Base-by-base conservation (phyloP, 2,329 filamentous ascomycete genomes). In the Fusarium oligoseptatum region DNA sequence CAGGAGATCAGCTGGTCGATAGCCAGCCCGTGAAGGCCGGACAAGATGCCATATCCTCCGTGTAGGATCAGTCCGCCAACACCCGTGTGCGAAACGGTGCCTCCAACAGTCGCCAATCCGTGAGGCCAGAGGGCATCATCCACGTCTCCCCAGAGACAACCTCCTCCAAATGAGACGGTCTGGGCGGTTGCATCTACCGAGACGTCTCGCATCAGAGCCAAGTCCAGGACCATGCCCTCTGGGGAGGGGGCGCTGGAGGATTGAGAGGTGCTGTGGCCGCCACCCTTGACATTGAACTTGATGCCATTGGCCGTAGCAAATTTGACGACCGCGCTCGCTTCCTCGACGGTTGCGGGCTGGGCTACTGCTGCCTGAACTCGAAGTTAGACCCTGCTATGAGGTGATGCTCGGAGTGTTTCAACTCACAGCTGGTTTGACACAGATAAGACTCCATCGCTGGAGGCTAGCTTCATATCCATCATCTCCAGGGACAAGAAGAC, bases 61-160 rank as follows among this genome's bases (percentile, higher is more conserved):
- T 89, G 89, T 1, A 91, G 79, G 0, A 87, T 86, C 15, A 92
- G 81, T 0, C 89, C 91, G 3, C 89, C 90, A 7, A 92, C 87
- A 7, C 91, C 90, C 1, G 90, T 92, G 72, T 92, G 88, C 48
- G 88, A 88, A 11, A 92, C 89, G 0, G 90, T 91, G 3, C 91
- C 91, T 10, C 90, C 90, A 0, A 91, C 88, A 1, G 89, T 89
- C 3, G 89, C 90, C 3, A 92, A 84, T 0, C 85, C 85, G 74
- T 89, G 81, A 57, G 85, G 80, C 61, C 83, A 87, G 0, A 86
- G 86, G 0, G 85, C 86, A 7, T 83, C 80, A 72, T 92, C 89
- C 14, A 91, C 86, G 74, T 90, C 87, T 64, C 81, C 82, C 88
- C 89, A 90, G 3, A 84, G 77, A 50, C 86, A 85, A 9, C 89